phyloP scores from a whole-genome alignment of 2,329 filamentous ascomycete species.

The Colletotrichum tabaci region DNA sequence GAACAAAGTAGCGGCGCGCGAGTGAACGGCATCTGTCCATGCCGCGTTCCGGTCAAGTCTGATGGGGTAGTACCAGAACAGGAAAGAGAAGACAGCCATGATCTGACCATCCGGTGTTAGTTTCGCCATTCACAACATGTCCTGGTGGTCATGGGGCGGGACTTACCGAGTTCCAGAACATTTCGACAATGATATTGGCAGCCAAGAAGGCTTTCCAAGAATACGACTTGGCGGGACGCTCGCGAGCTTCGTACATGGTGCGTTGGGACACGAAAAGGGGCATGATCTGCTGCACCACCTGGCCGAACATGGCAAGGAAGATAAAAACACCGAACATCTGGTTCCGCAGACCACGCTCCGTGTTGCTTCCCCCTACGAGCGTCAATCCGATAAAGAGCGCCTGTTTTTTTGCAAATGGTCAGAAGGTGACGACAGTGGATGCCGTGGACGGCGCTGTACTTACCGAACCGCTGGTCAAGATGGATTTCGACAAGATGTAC shows the following conservation, averaged over 20 bases:
- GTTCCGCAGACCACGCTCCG: constrained; percentile 74
- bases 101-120: constrained; percentile 48
- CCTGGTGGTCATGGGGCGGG: neutral
- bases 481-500: constrained; percentile 81
- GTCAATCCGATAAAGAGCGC: constrained; percentile 77
- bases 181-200: constrained; percentile 75
- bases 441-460: constrained; percentile 1
- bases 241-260: constrained; percentile 75
- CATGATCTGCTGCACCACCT: constrained; percentile 66
- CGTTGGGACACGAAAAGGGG: constrained; percentile 77
- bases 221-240: constrained; percentile 76
- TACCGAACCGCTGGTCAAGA: constrained; percentile 65
- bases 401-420: constrained; percentile 29
- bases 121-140: fast-evolving
- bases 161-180: constrained; percentile 72
- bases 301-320: constrained; percentile 71
- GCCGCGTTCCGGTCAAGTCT: constrained; percentile 73
- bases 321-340: constrained; percentile 78
- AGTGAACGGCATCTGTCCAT: constrained; percentile 59
- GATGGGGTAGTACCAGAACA: constrained; percentile 79
- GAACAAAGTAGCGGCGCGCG: constrained; percentile 73
- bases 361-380: constrained; percentile 70
- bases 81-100: constrained; percentile 71
- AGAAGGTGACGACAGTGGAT: neutral
- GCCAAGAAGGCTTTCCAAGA: constrained; percentile 78